Evolutionary conservation across 2,329 filamentous ascomycete genomes (phyloP), one percentile per base, ranked within the genome.

Genomic region (Fusarium redolens): DNA sequence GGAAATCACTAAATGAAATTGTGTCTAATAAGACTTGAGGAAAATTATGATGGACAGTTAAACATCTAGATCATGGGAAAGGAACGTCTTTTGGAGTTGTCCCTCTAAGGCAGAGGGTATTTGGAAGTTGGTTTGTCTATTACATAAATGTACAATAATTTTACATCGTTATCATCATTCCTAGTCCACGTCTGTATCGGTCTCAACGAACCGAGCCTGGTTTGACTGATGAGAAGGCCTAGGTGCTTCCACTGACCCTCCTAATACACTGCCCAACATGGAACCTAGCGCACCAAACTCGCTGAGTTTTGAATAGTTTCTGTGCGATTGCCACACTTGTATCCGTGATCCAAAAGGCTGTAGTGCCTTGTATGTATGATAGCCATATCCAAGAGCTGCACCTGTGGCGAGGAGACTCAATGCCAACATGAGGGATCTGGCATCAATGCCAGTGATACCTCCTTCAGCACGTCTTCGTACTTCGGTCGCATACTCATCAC

Each of bases 201-300:
- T 77, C 38, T 82, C 81, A 13, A 83, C 76, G 50, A 83, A 69
- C 11, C 77, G 78, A 25, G 80, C 78, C 47, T 75, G 61, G 25
- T 59, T 61, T 25, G 73, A 64, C 12, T 30, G 35, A 55, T 54
- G 55, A 22, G 50, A 52, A 41, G 68, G 54, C n/a, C 59, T 68
- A 7, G 73, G 50, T 30, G 68, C 47, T 51, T 64, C 70, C n/a
- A 48, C 48, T 5, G 69, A 64, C 5, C 76, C 73, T 33, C 81
- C 81, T 22, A 83, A 65, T 9, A 78, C 81, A 47, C 78, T 81
- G 18, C 76, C 75, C 35, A 88, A 72, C 78, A 88, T 84, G 2
- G 83, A 81, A 2, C 86, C 86, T 20, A 87, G 78, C 28, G 86
- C 84, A 7, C 86, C 86, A 70, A 86, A 86, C 63, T 82, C 81